Evolutionary conservation across 768 basidiomycete genomes (phyloP).

Genomic region (Dentipellis sp.): DNA sequence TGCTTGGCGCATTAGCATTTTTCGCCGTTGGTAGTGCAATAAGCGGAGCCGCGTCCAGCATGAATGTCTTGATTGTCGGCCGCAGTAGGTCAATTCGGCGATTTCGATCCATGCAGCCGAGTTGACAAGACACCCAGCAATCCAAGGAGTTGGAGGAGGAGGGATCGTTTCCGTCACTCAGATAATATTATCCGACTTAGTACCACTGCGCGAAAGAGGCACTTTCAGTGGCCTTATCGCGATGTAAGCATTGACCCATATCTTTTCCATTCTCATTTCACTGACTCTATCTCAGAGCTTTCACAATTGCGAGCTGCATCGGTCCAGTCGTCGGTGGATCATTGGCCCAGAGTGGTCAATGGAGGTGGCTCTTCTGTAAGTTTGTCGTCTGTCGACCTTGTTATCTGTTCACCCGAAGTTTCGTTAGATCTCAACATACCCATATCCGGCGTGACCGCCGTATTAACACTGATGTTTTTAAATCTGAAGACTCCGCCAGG

Average conservation of each 20-base stretch:
- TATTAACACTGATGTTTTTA: conserved; percentile 13
- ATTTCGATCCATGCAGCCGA: not conserved
- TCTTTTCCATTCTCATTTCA: not conserved
- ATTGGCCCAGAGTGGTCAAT: conserved; percentile 12
- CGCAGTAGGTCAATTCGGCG: conserved; percentile 15
- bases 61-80: conserved; percentile 27
- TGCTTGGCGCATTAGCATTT: conserved; percentile 16
- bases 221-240: conserved; percentile 22
- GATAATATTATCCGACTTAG: conserved; percentile 27
- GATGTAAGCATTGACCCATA: conserved; percentile 8
- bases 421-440: conserved; percentile 20
- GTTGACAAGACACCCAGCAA: conserved; percentile 5
- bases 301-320: conserved; percentile 13
- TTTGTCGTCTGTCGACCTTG: not conserved
- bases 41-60: conserved; percentile 24
- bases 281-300: conserved; percentile 1
- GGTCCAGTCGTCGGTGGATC: conserved; percentile 20
- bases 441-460: conserved; percentile 16
- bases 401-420: no score
- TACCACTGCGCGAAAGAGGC: conserved; percentile 27
- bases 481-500: conserved; percentile 15
- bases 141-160: conserved; percentile 20
- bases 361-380: conserved; percentile 25
- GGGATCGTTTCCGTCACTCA: conserved; percentile 18
- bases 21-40: conserved; percentile 28